phyloP scores from a whole-genome alignment of 495 filamentous ascomycete genomes.

The Penicillium ucsense region DNA sequence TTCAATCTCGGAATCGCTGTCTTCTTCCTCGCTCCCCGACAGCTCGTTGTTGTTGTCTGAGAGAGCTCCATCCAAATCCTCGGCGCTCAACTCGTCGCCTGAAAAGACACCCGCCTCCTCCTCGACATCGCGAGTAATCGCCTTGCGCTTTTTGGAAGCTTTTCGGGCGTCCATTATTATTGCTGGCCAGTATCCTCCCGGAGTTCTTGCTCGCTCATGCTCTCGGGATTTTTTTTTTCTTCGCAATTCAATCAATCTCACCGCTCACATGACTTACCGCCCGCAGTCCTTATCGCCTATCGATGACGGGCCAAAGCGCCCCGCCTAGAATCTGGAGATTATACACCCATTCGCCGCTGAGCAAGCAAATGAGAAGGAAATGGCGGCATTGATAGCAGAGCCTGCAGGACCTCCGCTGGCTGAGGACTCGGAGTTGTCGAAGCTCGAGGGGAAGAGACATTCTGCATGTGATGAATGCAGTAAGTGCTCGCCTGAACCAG shows the following conservation, averaged over 20 bases:
- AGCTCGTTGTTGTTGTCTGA: conserved; percentile 48
- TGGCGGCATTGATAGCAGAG: conserved; percentile 1
- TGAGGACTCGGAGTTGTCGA: conserved; percentile 1
- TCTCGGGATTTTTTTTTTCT: conserved; percentile 26
- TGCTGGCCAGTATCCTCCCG: too few relatives aligned
- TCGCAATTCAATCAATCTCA: conserved; percentile 19
- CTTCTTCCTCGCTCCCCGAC: conserved; percentile 32
- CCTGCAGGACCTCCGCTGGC: neutral
- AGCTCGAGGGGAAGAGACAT: conserved; percentile 23
- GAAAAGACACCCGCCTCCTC: conserved; percentile 44
- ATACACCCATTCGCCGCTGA: too few relatives aligned
- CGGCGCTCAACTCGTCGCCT: conserved; percentile 56
- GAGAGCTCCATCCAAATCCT: conserved; percentile 54
- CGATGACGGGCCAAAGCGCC: conserved; percentile 7
- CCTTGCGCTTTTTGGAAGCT: conserved; percentile 48
- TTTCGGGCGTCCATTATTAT: conserved; percentile 25
- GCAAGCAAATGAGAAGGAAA: neutral
- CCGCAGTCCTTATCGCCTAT: conserved; percentile 19
- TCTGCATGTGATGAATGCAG: conserved; percentile 37
- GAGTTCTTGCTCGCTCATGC: conserved; percentile 5
- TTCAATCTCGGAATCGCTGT: conserved; percentile 37
- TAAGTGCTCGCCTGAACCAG: conserved; percentile 11
- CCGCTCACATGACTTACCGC: conserved; percentile 40
- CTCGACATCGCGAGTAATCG: conserved; percentile 44
- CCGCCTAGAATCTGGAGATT: neutral